phyloP scores from a whole-genome alignment of 2,329 filamentous ascomycete genomes.

The Aspergillus puulaauensis region DNA sequence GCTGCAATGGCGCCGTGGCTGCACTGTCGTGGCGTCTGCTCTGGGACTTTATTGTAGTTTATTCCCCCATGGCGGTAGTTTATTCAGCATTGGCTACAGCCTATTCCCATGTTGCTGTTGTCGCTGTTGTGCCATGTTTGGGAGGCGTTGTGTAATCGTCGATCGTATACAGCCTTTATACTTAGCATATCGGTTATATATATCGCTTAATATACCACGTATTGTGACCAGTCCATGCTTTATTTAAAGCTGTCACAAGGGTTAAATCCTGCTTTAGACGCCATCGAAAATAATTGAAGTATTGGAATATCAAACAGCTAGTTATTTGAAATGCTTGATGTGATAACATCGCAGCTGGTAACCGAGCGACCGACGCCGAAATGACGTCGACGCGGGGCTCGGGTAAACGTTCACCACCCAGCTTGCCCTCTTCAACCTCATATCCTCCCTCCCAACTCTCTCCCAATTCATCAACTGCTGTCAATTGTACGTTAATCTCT shows the following conservation, averaged over 20 bases:
- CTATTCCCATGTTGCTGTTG: background rate
- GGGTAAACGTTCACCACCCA: background rate
- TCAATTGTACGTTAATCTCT: background rate
- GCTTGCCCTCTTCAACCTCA: background rate
- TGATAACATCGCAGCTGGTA: background rate
- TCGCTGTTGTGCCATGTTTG: too few relatives aligned
- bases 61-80: background rate
- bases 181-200: too few relatives aligned
- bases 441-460: background rate
- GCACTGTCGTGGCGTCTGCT: background rate
- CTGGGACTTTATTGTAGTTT: background rate
- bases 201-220: too few relatives aligned
- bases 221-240: too few relatives aligned
- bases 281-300: too few relatives aligned
- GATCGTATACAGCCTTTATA: too few relatives aligned
- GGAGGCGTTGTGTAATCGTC: too few relatives aligned
- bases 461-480: background rate
- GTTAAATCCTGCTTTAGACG: too few relatives aligned
- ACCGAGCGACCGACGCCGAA: background rate
- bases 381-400: slow-evolving; percentile 12
- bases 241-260: too few relatives aligned
- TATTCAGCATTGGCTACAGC: background rate
- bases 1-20: background rate
- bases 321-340: too few relatives aligned
- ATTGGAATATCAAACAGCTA: too few relatives aligned